Evolutionary conservation across 148 eudicot genomes (phyloP), one percentile per base, ranked within the genome.

Genomic region (Drosera capensis): DNA sequence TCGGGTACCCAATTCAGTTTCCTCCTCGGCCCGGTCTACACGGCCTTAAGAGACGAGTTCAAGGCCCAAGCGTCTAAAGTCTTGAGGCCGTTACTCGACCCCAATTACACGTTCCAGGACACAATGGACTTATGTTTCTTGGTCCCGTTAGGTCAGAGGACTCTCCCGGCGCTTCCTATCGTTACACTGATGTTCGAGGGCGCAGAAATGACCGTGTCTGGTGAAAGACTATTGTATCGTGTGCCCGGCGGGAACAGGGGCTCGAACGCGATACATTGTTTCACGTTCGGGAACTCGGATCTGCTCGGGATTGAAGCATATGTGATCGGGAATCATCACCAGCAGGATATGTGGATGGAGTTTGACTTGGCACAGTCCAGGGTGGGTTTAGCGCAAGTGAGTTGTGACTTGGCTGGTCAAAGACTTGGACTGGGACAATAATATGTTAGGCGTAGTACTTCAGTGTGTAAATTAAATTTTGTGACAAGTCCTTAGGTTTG

Each of bases 1-100:
- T 88, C 96, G 4, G 96, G 96, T 2, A 88, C 96, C 14, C 96
- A 88, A 46, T 88, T 80, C 56, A 80, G 83, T 0, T 83, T 80
- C 49, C 51, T 88, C 2, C 86, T 88, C 1, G 96, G 92, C 0
- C 70, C 78, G n/a, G 94, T 47, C 5, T 88, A 88, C 23, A 63
- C 57, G 17, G 77, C 84, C 3, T 46, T 88, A 7, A 72, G 48
- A 41, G 55, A 61, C 43, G 96, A 86, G 56, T 75, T 75, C 38
- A 8, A 65, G 41, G 65, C 52, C 22, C 87, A 82, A 49, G 79
- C 84, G 0, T 60, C 25, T 19, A 62, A 73, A 1, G 25, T 57
- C 20, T 8, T 83, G 25, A 68, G 48, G 11, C 59, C 51, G 5
- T 60, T 64, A 0, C 74, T 68, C 0, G 93, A 81, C 41, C 57